Evolutionary conservation across 176 grass and related monocot genomes (phyloP), one percentile per base, ranked within the genome.

Genomic region (Olyra latifolia): DNA sequence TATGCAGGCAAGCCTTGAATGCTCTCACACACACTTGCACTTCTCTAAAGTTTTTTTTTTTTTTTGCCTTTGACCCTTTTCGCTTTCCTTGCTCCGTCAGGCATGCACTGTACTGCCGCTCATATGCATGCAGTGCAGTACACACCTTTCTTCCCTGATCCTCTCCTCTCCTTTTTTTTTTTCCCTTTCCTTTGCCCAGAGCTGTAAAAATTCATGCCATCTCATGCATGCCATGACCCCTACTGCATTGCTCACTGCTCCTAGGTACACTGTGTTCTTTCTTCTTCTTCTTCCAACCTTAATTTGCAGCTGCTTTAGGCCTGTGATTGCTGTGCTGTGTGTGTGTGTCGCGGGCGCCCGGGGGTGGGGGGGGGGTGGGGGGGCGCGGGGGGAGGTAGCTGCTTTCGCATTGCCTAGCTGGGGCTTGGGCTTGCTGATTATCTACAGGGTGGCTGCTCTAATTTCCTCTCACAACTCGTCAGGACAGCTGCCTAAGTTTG

Each of bases 51-150:
- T 16, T 35, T 35, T 35, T 35, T 35, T 35, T 35, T 35, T 35
- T 35, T 35, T 35, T 35, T 38, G 48, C 10, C 58, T 67, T 74
- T 67, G 77, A 80, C 84, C 60, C 58, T 86, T 80, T 86, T 74
- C n/a, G 20, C 60, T 15, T 63, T 22, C 3, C 28, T 40, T 8
- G 47, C 57, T n/a, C n/a, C n/a, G n/a, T 54, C 58, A 46, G 20
- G 14, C 74, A 40, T 38, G 60, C 17, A 32, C 46, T 11, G 54
- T 14, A 9, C 23, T 5, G 16, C 19, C 12, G 42, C 0, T 78
- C 16, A 5, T 35, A 10, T 42, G 19, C 52, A 49, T 65, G 40
- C 53, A 19, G 1, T 35, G 13, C 56, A 13, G 0, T 27, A 35
- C 35, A 19, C 44, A 19, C 28, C 45, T 59, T 48, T 27, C 43